Evolutionary conservation across 2,329 filamentous ascomycete species (phyloP).

Genomic region (Penicillium sp.): DNA sequence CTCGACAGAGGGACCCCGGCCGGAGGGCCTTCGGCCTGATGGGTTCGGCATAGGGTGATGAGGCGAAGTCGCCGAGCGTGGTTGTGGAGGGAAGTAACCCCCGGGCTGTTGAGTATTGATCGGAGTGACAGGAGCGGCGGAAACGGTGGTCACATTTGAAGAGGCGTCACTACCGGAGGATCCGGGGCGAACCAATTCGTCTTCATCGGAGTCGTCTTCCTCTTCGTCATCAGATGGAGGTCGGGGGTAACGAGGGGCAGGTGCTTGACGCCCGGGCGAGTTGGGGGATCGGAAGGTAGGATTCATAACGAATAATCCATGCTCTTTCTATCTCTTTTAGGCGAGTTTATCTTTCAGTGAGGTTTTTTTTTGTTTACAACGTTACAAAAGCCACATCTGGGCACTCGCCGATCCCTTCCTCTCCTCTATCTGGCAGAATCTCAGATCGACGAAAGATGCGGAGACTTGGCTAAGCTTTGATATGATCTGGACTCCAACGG

Average conservation of each 20-base stretch:
- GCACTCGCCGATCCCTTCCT: constrained; percentile 11
- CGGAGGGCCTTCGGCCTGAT: constrained; percentile 37
- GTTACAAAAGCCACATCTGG: constrained; percentile 7
- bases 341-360: neutral
- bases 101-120: constrained; percentile 29
- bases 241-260: constrained; percentile 16
- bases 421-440: constrained; percentile 5
- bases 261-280: constrained; percentile 19
- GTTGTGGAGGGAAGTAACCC: constrained; percentile 22
- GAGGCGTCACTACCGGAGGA: constrained; percentile 50
- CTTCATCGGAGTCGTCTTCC: constrained; percentile 28
- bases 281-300: constrained; percentile 12
- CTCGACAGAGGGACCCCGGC: constrained; percentile 37
- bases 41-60: constrained; percentile 41
- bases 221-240: constrained; percentile 22
- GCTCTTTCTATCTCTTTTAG: neutral
- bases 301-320: constrained; percentile 23
- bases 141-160: constrained; percentile 46
- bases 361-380: neutral
- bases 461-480: constrained; percentile 1
- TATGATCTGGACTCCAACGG: neutral
- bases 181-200: constrained; percentile 37
- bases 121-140: constrained; percentile 39
- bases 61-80: constrained; percentile 31
- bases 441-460: constrained; percentile 3